Percentiles rank a stretch among this genome's conserved stretches.
Evolutionary conservation across 495 filamentous ascomycete genomes (phyloP).

Genomic region (Tuber calosporum): DNA sequence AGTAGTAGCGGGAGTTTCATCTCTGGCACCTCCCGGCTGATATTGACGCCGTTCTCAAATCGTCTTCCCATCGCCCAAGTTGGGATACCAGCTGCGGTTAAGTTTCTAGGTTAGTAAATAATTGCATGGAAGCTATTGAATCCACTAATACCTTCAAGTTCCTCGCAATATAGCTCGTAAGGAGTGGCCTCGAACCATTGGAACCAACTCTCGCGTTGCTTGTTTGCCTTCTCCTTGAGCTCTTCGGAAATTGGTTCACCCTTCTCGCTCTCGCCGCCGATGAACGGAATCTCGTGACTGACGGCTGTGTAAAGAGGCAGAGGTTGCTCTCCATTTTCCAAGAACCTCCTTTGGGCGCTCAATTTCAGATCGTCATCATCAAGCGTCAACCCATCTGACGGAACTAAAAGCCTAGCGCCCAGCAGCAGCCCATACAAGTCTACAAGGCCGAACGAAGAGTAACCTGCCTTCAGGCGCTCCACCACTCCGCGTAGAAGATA

Average conservation of each 20-base stretch:
- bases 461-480: conserved; percentile 79
- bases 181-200: conserved; percentile 98
- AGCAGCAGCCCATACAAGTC: conserved; percentile 85
- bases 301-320: conserved; percentile 93
- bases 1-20: conserved; percentile 70
- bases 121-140: conserved; percentile 8
- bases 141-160: conserved; percentile 49
- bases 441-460: conserved; percentile 79
- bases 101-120: conserved; percentile 14
- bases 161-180: conserved; percentile 94
- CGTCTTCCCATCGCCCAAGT: conserved; percentile 85
- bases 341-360: conserved; percentile 67
- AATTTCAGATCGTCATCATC: conserved; percentile 75
- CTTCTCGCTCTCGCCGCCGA: conserved; percentile 46
- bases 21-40: conserved; percentile 66
- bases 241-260: conserved; percentile 44
- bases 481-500: conserved; percentile 79
- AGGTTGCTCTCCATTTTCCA: conserved; percentile 69
- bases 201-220: conserved; percentile 63
- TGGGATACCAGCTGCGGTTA: conserved; percentile 69
- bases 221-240: conserved; percentile 57
- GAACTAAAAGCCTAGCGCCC: conserved; percentile 74
- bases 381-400: conserved; percentile 70
- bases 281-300: conserved; percentile 87
- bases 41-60: conserved; percentile 63